These are phyloP conservation scores for Suillus occidentalis DNA, from an alignment of 768 basidiomycete genomes.

Conservation along the genomic window DNA sequence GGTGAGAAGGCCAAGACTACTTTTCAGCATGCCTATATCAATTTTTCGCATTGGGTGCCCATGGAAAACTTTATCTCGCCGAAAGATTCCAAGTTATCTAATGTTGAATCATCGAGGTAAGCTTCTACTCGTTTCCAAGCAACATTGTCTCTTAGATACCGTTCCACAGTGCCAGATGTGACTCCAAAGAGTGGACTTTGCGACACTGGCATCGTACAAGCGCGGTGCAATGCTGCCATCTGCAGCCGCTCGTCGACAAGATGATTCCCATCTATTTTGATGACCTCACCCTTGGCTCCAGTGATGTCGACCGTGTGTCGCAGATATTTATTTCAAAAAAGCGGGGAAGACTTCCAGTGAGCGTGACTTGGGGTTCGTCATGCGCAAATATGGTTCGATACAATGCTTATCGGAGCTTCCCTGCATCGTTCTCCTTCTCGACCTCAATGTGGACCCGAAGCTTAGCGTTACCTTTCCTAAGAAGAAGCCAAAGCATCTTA, in stretches of 20 bases:
- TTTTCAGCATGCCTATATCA: constrained; percentile 12
- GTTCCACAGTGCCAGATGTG: not conserved
- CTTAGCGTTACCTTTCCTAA: not conserved
- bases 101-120: not conserved
- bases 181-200: constrained; percentile 4
- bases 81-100: not conserved
- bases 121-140: not conserved
- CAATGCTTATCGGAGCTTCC: not conserved
- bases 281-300: not conserved
- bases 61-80: not conserved
- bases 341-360: not conserved
- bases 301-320: not conserved
- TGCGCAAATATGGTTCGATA: not conserved
- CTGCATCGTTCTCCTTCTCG: constrained; percentile 3
- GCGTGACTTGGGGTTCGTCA: not conserved
- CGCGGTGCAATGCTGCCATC: constrained; percentile 17
- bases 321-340: constrained; percentile 23
- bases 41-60: constrained; percentile 5
- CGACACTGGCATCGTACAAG: constrained; percentile 19
- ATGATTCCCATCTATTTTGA: constrained; percentile 18
- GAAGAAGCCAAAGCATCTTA: not conserved
- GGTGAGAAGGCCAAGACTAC: constrained; percentile 1
- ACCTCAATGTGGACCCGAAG: not conserved
- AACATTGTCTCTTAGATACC: not conserved
- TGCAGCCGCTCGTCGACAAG: constrained; percentile 15